Evolutionary conservation across 2,329 filamentous ascomycete species (phyloP), one percentile per base, ranked within the genome.

Genomic region (Fusarium sp.): DNA sequence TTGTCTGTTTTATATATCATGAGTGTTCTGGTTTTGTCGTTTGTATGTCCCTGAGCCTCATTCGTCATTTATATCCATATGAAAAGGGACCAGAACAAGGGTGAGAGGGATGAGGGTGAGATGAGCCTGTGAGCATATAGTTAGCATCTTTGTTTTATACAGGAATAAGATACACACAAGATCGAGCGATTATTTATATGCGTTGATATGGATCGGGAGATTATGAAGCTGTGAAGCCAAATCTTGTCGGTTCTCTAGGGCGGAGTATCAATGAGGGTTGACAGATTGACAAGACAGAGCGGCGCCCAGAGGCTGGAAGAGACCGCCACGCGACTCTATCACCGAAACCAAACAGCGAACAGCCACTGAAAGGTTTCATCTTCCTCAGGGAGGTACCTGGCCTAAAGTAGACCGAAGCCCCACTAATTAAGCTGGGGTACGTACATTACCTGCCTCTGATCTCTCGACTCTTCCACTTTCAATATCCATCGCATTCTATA

Each of bases 241-340:
- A n/a, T 8, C 24, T 29, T n/a, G 32, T 12, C 49, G n/a, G 46
- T 29, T 57, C 25, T 30, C 44, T 22, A 42, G 34, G 32, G 24
- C 27, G 32, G 32, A 40, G 32, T 52, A 49, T 59, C 46, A 38
- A 57, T 29, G 16, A 65, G 64, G 54, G 66, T 68, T 70, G 62
- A 57, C 55, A 52, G 55, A 58, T 71, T 68, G 56, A 66, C 67
- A 55, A 52, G 32, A 42, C 34, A 27, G 34, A 69, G 47, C 55
- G 54, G 60, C 58, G 20, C 40, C 47, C 53, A 58, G 63, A 55
- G 52, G 49, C 32, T 52, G 49, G 32, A 52, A 52, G 44, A 61
- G 61, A 62, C 70, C 56, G 65, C 71, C 71, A 74, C 72, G 62
- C 62, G 63, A 73, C 71, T 67, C 58, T 44, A 67, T 69, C 63